A percentile compares a stretch with the other conserved stretches of the same genome.
These are phyloP conservation scores for Metarhizium rileyi DNA, from an alignment of 2,329 filamentous ascomycete species.

Conservation along the genomic window DNA sequence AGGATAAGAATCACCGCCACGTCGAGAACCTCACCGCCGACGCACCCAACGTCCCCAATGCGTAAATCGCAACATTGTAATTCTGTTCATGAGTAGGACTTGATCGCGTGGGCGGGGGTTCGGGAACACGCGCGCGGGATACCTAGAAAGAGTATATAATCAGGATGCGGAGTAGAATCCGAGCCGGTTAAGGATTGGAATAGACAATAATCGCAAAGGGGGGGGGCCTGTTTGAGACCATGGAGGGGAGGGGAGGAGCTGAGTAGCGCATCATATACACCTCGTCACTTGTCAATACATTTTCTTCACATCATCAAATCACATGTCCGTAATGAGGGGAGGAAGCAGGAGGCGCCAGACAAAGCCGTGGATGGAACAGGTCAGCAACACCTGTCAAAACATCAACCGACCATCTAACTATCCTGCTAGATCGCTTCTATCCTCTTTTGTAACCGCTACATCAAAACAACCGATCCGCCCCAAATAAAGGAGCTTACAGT, in stretches of 20 bases:
- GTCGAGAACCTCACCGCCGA: slow-evolving; percentile 17
- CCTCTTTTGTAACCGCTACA: neutral
- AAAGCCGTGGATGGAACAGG: too few relatives aligned
- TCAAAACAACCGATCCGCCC: neutral
- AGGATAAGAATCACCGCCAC: slow-evolving; percentile 29
- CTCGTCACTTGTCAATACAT: neutral
- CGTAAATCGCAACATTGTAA: slow-evolving; percentile 1
- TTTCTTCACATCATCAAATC: too few relatives aligned
- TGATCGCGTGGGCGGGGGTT: neutral
- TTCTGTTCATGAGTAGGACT: neutral
- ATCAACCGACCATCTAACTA: neutral
- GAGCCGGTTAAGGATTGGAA: neutral
- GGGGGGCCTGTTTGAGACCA: neutral
- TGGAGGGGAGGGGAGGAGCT: neutral
- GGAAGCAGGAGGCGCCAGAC: neutral
- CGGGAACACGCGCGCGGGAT: neutral
- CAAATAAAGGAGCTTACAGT: neutral
- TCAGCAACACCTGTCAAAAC: neutral
- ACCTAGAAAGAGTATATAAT: neutral
- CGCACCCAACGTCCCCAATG: slow-evolving; percentile 16
- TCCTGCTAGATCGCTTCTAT: neutral
- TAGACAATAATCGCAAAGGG: neutral
- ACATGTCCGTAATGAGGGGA: too few relatives aligned
- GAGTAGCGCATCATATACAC: neutral
- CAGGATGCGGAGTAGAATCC: neutral